A percentile compares a stretch with the other conserved stretches of the same genome.
Evolutionary conservation across 345 rosid genomes (phyloP).

Genomic region (Ceriops tagal): DNA sequence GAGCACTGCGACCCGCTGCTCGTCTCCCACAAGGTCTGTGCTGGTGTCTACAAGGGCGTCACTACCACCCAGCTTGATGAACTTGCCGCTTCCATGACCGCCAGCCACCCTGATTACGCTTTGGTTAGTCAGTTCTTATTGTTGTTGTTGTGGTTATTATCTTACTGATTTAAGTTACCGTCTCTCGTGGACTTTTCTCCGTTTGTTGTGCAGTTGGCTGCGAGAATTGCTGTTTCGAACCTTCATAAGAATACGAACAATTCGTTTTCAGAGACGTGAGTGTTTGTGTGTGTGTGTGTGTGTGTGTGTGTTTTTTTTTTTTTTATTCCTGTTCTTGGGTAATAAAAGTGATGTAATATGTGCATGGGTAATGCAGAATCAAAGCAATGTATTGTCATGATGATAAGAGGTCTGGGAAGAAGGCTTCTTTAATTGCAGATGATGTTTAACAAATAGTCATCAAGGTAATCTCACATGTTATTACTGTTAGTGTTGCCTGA

Average conservation of each 20-base stretch:
- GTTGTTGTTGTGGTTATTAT: not conserved
- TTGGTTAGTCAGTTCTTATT: constrained; percentile 42
- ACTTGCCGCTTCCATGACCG: constrained; percentile 84
- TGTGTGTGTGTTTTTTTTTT: not conserved
- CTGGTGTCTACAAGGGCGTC: constrained; percentile 85
- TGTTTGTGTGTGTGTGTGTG: not conserved
- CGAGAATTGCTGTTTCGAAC: constrained; percentile 82
- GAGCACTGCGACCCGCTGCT: constrained; percentile 1
- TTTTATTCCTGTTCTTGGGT: not conserved
- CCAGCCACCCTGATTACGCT: constrained; percentile 91
- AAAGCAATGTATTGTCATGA: constrained; percentile 66
- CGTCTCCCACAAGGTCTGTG: constrained; percentile 3
- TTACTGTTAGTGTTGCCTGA: not conserved
- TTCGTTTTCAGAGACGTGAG: constrained; percentile 88
- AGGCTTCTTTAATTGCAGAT: constrained; percentile 78
- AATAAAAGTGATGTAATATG: not conserved
- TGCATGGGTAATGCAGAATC: constrained; percentile 40
- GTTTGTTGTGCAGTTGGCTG: constrained; percentile 69
- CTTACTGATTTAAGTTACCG: not conserved
- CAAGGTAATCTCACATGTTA: constrained; percentile 41
- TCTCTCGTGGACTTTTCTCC: not conserved
- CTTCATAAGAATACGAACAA: constrained; percentile 88
- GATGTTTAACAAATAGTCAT: constrained; percentile 82
- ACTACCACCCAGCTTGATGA: constrained; percentile 89
- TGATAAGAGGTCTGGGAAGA: constrained; percentile 61